Evolutionary conservation across 169 alveolate genomes (phyloP).

Genomic region (Ichthyophthirius multifiliis): DNA sequence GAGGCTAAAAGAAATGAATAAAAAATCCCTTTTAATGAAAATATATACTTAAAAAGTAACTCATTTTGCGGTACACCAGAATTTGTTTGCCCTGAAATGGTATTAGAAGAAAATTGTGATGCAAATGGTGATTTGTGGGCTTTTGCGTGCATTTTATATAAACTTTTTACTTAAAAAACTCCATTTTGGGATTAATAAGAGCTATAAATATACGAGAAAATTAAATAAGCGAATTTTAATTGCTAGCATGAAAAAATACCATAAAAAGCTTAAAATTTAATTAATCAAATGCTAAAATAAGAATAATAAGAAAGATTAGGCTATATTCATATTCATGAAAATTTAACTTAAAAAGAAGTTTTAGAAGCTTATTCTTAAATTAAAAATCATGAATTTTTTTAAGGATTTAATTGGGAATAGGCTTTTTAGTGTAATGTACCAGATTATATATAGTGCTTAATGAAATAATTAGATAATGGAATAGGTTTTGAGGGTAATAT

Average conservation of each 20-base stretch:
- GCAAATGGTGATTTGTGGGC: constrained; percentile 75
- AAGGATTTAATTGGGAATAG: background rate
- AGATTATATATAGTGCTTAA: too few species aligned
- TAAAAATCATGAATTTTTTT: constrained; percentile 39
- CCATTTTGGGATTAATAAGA: constrained; percentile 58
- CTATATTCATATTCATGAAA: background rate
- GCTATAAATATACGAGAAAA: constrained; percentile 36
- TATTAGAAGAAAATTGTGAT: constrained; percentile 56
- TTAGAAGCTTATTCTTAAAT: background rate
- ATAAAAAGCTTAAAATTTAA: constrained; percentile 24
- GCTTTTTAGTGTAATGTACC: too few species aligned
- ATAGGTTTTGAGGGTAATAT: too few species aligned
- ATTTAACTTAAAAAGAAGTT: background rate
- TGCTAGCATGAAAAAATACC: constrained; percentile 40
- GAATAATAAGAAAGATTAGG: constrained; percentile 51
- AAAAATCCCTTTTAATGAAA: background rate
- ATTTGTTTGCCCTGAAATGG: constrained; percentile 74
- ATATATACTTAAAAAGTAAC: constrained; percentile 10
- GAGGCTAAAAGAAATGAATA: background rate
- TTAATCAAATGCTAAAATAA: constrained; percentile 28
- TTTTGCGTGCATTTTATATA: constrained; percentile 67
- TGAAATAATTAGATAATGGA: too few species aligned
- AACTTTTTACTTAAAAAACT: constrained; percentile 63
- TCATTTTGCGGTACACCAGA: constrained; percentile 76
- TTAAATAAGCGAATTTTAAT: constrained; percentile 26